Evolutionary conservation across 805 yeast genomes (phyloP).

Genomic region (Starmerella scarabaei): DNA sequence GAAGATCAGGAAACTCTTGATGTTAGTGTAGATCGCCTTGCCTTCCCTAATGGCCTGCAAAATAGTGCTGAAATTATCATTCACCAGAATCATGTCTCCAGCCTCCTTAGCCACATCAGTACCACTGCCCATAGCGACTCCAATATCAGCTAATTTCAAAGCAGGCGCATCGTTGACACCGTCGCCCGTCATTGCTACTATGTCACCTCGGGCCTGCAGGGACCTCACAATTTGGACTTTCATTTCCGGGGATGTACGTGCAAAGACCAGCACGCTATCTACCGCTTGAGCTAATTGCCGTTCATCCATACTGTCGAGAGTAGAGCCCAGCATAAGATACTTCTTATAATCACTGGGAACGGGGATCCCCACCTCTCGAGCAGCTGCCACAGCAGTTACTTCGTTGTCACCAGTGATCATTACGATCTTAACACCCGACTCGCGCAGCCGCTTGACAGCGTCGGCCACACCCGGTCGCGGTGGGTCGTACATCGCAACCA

Average conservation of each 20-base stretch:
- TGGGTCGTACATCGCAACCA: conserved; percentile 95
- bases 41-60: conserved; percentile 93
- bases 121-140: conserved; percentile 81
- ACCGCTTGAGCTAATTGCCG: conserved; percentile 63
- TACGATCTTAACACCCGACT: conserved; percentile 93
- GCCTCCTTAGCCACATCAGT: conserved; percentile 99
- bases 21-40: conserved; percentile 89
- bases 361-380: conserved; percentile 44
- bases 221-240: conserved; percentile 38
- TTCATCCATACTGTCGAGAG: conserved; percentile 59
- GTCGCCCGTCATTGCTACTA: conserved; percentile 99
- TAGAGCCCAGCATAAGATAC: conserved; percentile 75
- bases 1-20: conserved; percentile 87
- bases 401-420: conserved; percentile 80
- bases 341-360: conserved; percentile 50
- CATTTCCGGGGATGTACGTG: conserved; percentile 37
- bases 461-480: conserved; percentile 78
- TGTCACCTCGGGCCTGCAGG: conserved; percentile 61
- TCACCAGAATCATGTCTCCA: conserved; percentile 92
- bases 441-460: conserved; percentile 61
- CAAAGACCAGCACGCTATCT: conserved; percentile 52
- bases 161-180: conserved; percentile 99
- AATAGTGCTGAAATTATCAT: conserved; percentile 92
- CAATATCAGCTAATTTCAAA: conserved; percentile 85
- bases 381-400: conserved; percentile 40